Conservation (phyloP, 1,284 basidiomycete species). For the Malassezia globosa region DNA sequence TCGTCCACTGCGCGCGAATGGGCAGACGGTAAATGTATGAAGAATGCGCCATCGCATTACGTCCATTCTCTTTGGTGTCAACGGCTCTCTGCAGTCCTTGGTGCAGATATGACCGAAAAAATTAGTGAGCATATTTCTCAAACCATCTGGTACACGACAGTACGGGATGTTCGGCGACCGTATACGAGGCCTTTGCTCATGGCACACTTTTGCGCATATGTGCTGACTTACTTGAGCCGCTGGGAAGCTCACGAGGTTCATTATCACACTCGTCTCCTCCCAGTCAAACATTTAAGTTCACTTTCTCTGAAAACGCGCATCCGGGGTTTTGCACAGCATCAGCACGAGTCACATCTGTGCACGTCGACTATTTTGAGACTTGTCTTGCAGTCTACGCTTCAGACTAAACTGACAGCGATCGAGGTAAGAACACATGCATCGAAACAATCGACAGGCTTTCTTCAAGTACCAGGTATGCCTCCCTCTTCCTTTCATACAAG, state of each 20-base stretch:
- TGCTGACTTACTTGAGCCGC: neutral
- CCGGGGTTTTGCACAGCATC: too few species aligned
- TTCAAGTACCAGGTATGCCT: neutral
- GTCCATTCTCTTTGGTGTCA: constrained; percentile 5
- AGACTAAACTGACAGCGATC: neutral
- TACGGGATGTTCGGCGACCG: constrained; percentile 6
- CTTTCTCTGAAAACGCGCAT: neutral
- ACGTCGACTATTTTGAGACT: constrained; percentile 5
- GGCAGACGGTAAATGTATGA: neutral
- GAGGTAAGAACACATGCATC: neutral
- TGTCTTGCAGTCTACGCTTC: neutral
- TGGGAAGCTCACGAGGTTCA: constrained; percentile 6
- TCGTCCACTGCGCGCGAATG: neutral
- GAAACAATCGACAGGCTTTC: neutral
- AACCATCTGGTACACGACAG: constrained; percentile 14
- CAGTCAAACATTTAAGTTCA: neutral
- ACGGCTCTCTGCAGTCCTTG: constrained; percentile 2
- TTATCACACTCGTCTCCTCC: neutral
- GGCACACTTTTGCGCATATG: constrained; percentile 3
- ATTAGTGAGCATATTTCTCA: constrained; percentile 5
- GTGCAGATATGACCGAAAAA: constrained; percentile 2
- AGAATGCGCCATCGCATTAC: too few species aligned
- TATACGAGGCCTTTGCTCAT: constrained; percentile 6
- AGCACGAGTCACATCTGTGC: neutral
- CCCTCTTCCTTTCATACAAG: neutral